Evolutionary conservation across 371 early-diverging fungal genomes (phyloP).

Genomic region (Mortierella sp.): DNA sequence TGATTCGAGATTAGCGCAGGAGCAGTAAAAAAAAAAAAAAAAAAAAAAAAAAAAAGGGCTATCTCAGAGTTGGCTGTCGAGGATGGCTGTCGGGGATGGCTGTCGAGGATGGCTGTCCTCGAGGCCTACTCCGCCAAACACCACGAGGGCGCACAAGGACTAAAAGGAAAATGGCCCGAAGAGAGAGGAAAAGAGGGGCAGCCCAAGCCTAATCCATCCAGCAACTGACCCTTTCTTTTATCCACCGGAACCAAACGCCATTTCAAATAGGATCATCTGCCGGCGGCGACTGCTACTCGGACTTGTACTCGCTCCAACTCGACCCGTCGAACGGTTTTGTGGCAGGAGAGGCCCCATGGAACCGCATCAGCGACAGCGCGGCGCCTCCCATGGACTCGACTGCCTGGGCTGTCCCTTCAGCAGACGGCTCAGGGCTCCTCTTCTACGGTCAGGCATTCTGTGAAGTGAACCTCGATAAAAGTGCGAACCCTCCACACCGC

Average conservation of each 20-base stretch:
- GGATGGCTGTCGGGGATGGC: too few species aligned
- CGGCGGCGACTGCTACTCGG: slow-evolving; percentile 37
- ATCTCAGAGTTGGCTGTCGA: not conserved
- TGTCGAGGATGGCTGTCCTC: too few species aligned
- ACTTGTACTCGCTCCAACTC: slow-evolving; percentile 35
- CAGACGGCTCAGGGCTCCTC: slow-evolving; percentile 22
- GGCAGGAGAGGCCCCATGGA: slow-evolving; percentile 32
- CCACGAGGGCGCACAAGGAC: too few species aligned
- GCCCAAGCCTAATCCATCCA: too few species aligned
- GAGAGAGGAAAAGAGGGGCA: too few species aligned
- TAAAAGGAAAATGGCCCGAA: not conserved
- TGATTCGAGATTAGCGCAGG: not conserved
- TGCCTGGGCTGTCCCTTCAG: slow-evolving; percentile 34
- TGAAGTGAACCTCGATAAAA: slow-evolving; percentile 8
- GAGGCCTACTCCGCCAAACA: too few species aligned
- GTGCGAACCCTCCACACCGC: slow-evolving; percentile 7
- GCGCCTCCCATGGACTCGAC: slow-evolving; percentile 12
- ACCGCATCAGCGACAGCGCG: not conserved
- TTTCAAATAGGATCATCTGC: slow-evolving; percentile 19
- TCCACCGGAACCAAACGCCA: too few species aligned
- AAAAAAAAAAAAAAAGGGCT: not conserved
- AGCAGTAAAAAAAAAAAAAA: not conserved
- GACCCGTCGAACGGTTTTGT: slow-evolving; percentile 37
- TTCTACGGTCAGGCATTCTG: slow-evolving; percentile 46
- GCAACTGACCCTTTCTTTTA: too few species aligned